Evolutionary conservation across 768 basidiomycete species (phyloP).

Genomic region (Pisolithus albus): DNA sequence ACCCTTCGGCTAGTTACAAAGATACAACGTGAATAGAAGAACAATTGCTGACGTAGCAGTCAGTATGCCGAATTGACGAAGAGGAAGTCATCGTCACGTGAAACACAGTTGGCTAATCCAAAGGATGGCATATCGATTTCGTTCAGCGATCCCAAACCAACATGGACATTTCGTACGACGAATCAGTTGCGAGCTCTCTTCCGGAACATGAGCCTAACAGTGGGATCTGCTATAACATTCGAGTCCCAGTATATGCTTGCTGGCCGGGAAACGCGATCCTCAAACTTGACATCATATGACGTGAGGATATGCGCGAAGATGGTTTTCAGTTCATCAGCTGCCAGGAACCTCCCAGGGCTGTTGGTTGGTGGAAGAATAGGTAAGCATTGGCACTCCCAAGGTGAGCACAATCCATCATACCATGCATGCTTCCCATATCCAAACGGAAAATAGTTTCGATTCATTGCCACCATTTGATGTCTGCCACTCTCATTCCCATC

Average conservation of each 20-base stretch:
- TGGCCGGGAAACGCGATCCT: neutral
- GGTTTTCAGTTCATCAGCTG: slow-evolving; percentile 33
- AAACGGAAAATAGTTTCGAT: slow-evolving; percentile 30
- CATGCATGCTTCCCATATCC: slow-evolving; percentile 28
- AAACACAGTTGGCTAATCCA: too few species aligned
- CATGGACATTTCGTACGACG: too few species aligned
- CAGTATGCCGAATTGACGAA: too few species aligned
- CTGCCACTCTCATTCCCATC: slow-evolving; percentile 25
- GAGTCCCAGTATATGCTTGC: neutral
- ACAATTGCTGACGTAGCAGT: too few species aligned
- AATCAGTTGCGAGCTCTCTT: slow-evolving; percentile 1
- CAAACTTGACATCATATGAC: slow-evolving; percentile 14
- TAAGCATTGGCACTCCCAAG: neutral
- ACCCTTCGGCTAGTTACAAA: too few species aligned
- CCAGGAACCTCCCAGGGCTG: slow-evolving; percentile 38
- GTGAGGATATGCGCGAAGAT: slow-evolving; percentile 28
- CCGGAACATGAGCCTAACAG: slow-evolving; percentile 9
- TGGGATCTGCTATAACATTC: slow-evolving; percentile 1
- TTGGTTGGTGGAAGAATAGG: neutral
- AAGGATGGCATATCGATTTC: too few species aligned
- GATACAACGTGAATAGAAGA: too few species aligned
- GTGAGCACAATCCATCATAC: slow-evolving; percentile 4
- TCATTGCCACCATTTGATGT: slow-evolving; percentile 31
- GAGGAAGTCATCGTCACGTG: too few species aligned
- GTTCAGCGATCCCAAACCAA: too few species aligned